Percentiles rank a stretch among this genome's conserved stretches.
Evolutionary conservation across 2,329 filamentous ascomycete species (phyloP).

Genomic region (Esteya vermicola): DNA sequence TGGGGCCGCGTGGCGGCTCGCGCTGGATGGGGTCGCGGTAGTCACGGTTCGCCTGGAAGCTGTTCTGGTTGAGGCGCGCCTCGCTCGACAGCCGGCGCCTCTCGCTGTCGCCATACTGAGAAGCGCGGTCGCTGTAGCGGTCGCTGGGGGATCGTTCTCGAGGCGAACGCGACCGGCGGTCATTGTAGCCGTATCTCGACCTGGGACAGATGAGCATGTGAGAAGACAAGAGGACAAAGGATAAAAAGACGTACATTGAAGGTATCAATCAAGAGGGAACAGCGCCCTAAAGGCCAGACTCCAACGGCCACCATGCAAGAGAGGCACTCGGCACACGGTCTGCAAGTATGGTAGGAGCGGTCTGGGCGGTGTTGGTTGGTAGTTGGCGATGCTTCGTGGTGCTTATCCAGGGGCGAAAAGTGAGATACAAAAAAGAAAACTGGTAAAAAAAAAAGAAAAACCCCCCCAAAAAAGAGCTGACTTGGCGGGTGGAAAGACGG

Average conservation of each 20-base stretch:
- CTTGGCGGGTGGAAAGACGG: too few species aligned
- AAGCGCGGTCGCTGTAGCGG: slow-evolving; percentile 39
- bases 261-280: not conserved
- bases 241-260: slow-evolving; percentile 3
- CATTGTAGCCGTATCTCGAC: slow-evolving; percentile 43
- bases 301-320: not conserved
- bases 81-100: slow-evolving; percentile 53
- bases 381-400: too few species aligned
- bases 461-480: too few species aligned
- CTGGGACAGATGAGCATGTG: slow-evolving; percentile 17
- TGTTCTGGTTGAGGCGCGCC: slow-evolving; percentile 37
- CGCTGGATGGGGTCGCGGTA: slow-evolving; percentile 42
- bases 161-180: slow-evolving; percentile 45
- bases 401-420: too few species aligned
- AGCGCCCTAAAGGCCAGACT: not conserved
- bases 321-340: too few species aligned
- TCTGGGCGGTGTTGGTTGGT: too few species aligned
- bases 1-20: slow-evolving; percentile 70
- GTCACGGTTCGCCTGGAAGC: slow-evolving; percentile 48
- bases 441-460: not conserved
- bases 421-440: not conserved
- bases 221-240: not conserved
- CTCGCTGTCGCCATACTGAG: slow-evolving; percentile 48
- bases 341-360: too few species aligned
- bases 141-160: slow-evolving; percentile 55